A percentile compares a stretch with the other conserved stretches of the same genome.
Evolutionary conservation across 116 monocot species (phyloP).

Genomic region (Zostera marina): DNA sequence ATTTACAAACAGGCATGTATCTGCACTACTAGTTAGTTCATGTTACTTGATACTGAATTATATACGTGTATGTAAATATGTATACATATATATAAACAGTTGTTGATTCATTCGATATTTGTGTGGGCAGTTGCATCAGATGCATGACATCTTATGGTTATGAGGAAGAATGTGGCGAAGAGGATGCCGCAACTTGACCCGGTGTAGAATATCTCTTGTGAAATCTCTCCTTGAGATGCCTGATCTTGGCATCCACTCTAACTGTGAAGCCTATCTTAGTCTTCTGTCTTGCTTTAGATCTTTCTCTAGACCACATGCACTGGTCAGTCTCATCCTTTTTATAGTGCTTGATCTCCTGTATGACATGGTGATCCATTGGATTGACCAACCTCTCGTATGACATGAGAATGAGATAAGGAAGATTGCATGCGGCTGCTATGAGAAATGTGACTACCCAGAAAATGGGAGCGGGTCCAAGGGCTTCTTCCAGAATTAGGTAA

Average conservation of each 20-base stretch:
- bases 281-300: constrained; percentile 44
- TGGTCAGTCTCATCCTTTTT: constrained; percentile 56
- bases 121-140: too few species aligned
- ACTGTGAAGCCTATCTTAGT: constrained; percentile 75
- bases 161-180: too few species aligned
- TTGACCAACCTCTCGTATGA: constrained; percentile 41
- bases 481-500: constrained; percentile 37
- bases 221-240: constrained; percentile 43
- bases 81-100: too few species aligned
- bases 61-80: too few species aligned
- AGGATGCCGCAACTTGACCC: constrained; percentile 3
- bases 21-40: too few species aligned
- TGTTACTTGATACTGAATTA: too few species aligned
- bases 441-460: constrained; percentile 44
- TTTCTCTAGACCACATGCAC: constrained; percentile 64
- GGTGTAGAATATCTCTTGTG: constrained; percentile 39
- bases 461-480: constrained; percentile 43
- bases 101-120: too few species aligned
- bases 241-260: constrained; percentile 71
- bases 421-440: constrained; percentile 32
- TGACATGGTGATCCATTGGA: constrained; percentile 79
- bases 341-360: constrained; percentile 69
- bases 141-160: too few species aligned
- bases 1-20: too few species aligned
- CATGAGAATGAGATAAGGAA: constrained; percentile 44